Evolutionary conservation across 768 basidiomycete species (phyloP), one percentile per base, ranked within the genome.

Genomic region (Suillus subaureus): DNA sequence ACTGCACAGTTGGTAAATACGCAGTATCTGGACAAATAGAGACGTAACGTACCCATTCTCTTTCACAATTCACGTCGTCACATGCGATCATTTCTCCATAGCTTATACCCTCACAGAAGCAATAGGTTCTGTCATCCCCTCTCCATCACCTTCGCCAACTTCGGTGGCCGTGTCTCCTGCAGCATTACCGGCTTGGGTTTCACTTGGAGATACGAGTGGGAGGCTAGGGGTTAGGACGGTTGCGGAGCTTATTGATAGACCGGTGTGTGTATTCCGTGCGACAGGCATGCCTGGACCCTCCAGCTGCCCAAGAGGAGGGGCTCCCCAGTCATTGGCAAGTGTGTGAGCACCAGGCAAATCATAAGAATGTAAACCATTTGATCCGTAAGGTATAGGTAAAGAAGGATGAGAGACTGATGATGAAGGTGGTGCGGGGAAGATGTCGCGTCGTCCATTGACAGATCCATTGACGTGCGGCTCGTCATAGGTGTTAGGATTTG

Each of bases 71-170:
- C 21, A 81, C 79, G 71, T 89, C 92, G 75, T 97, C 95, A 75
- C 95, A 97, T 28, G 89, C 95, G 70, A 97, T 93, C 95, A 97
- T 97, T 79, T 96, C 91, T 43, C 96, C 96, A 70, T 90, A 96
- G 72, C 93, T 94, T 66, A 88, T 84, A 21, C 90, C 82, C 69
- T 92, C 83, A 76, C 96, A 98, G 81, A 89, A 84, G 78, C 96
- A 98, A 73, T 98, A 97, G 16, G 84, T 83, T 70, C 82, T 86
- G 71, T 87, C 84, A 55, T 84, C 85, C 21, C 79, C 83, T 56
- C 84, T 6, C 84, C 91, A 49, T 89, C 92, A 0, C 78, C 80
- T 6, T 74, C 75, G 1, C 72, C 83, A 18, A 82, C 87, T 45
- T 83, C 86, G 2, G 78, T 82, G 13, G 80, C 84, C 49, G 71